phyloP scores from a whole-genome alignment of 148 eudicot genomes.

The Oxyria digyna region DNA sequence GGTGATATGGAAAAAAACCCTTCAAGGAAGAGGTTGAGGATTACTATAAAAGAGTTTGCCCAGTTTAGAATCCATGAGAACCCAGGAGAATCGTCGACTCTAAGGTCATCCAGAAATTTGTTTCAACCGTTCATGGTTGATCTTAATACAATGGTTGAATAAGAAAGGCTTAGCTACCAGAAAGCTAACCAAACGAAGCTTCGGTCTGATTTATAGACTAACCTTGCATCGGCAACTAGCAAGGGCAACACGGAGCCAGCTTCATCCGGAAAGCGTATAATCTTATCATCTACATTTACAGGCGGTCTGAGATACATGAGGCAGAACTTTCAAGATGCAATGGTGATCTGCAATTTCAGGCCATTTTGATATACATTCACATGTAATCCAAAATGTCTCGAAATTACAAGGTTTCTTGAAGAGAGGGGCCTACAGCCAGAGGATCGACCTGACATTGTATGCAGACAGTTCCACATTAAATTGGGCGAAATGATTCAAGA shows the following conservation, averaged over 20 bases:
- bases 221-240: no score
- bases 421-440: no score
- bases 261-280: not conserved
- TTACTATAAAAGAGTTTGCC: not conserved
- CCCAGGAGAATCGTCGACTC: not conserved
- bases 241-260: not conserved
- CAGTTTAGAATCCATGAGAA: not conserved
- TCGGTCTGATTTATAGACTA: no score
- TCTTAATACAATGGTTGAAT: not conserved
- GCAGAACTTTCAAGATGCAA: not conserved
- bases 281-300: not conserved
- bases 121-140: not conserved
- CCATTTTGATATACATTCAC: no score
- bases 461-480: no score
- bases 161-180: not conserved
- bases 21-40: not conserved
- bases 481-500: no score
- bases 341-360: not conserved
- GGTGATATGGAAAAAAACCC: not conserved
- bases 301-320: not conserved
- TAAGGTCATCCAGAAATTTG: not conserved
- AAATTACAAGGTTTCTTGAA: no score
- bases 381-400: no score
- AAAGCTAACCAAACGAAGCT: no score
- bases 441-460: no score